These are phyloP conservation scores for Trametes punicea DNA, from an alignment of 768 basidiomycete species.

Conservation along the genomic window DNA sequence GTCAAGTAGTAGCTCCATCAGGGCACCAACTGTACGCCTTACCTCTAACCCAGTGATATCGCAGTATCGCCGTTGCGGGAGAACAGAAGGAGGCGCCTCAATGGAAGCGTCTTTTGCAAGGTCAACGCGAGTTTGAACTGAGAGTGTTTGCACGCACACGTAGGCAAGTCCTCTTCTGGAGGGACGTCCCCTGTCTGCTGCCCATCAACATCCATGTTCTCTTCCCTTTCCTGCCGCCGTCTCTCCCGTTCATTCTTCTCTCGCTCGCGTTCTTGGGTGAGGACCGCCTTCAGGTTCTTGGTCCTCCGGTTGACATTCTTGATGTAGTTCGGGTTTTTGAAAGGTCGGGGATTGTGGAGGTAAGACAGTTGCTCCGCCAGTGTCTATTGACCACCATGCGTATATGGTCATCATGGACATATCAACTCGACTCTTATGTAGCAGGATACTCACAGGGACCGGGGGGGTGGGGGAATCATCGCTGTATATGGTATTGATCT, in stretches of 20 bases:
- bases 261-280: conserved; percentile 75
- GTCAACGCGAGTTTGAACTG: neutral
- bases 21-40: neutral
- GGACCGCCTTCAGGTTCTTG: conserved; percentile 76
- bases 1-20: neutral
- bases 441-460: conserved; percentile 23
- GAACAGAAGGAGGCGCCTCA: conserved; percentile 79
- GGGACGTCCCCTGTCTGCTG: conserved; percentile 24
- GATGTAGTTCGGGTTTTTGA: conserved; percentile 70
- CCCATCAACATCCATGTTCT: conserved; percentile 60
- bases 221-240: conserved; percentile 47
- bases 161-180: conserved; percentile 61
- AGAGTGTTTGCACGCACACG: conserved; percentile 47
- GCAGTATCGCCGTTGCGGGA: conserved; percentile 75
- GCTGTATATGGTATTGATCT: conserved; percentile 23
- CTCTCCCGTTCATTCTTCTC: conserved; percentile 67
- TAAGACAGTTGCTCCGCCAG: conserved; percentile 75
- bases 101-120: conserved; percentile 61
- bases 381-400: conserved; percentile 39
- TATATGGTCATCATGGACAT: no score
- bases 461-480: conserved; percentile 33
- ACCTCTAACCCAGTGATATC: conserved; percentile 87
- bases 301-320: conserved; percentile 71
- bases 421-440: no score
- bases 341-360: conserved; percentile 64